A percentile compares a stretch with the other conserved stretches of the same genome.
phyloP scores from a whole-genome alignment of 169 alveolate species.

The Plasmodium gonderi region DNA sequence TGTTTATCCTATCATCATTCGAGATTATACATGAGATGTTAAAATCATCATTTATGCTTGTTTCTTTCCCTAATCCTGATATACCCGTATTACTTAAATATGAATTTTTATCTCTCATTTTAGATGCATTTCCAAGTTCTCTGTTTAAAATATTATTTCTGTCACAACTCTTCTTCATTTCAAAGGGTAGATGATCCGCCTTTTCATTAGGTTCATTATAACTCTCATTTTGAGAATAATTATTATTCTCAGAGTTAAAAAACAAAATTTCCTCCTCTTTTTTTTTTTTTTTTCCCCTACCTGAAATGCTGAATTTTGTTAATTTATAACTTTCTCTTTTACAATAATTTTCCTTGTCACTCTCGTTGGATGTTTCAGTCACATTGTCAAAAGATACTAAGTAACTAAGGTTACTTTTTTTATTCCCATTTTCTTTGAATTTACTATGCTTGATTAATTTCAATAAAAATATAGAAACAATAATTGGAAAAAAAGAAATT shows the following conservation, averaged over 20 bases:
- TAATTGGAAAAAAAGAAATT: slow-evolving; percentile 27
- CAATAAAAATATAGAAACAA: slow-evolving; percentile 26
- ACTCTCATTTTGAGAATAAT: not conserved
- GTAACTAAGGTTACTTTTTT: not conserved
- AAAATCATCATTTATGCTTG: not conserved
- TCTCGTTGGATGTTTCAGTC: not conserved
- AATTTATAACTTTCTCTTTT: not conserved
- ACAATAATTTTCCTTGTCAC: not conserved
- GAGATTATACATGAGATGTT: not conserved
- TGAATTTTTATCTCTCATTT: not conserved
- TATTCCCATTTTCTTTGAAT: not conserved
- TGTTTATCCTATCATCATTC: not conserved
- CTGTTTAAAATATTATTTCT: not conserved
- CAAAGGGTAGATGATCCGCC: not conserved
- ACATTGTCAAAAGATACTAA: slow-evolving; percentile 18
- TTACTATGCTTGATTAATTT: slow-evolving; percentile 18
- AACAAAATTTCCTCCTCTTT: not conserved
- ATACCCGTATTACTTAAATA: not conserved
- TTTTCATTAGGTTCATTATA: not conserved
- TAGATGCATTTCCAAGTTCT: not conserved
- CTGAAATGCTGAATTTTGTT: not conserved
- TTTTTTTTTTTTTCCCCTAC: not conserved
- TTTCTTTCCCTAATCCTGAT: not conserved
- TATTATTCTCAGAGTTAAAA: not conserved
- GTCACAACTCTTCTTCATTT: not conserved